Base-by-base conservation (phyloP, 1,139 yeast genomes). In the Pichia sp. region DNA sequence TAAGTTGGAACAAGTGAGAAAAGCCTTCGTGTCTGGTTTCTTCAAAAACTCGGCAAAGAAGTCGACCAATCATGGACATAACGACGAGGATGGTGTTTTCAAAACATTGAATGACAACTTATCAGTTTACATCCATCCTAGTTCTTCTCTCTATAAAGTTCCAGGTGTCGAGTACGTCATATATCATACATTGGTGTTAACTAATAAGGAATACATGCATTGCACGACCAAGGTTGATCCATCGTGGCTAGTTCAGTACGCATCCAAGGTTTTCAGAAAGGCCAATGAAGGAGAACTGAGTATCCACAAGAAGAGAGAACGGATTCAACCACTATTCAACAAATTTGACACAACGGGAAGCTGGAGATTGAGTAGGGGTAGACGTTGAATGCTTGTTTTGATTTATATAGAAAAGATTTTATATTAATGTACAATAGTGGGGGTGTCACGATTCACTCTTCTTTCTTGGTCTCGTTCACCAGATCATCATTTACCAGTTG, bases 171-270 rank as follows among this genome's bases (percentile, higher is more conserved):
- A 58, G n/a, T 55, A 56, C 39, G 93, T 87, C 35, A 65, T 91
- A 3, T 91, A 87, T 53, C 94, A 88, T 53, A 80, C 93, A 6
- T 64, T 91, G 38, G 64, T 88, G 31, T 65, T 85, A 50, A 91
- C 97, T 0, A 71, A 86, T 5, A 77, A 77, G 52, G 97, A 88
- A 63, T 91, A 87, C 56, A 86, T 91, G 96, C 93, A 86, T 41
- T 82, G 86, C 49, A 83, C 79, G 8, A 80, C 94, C 0, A 67
- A 73, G 5, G 78, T 91, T 35, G 93, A 86, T 39, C 88, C 96
- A 0, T 67, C 67, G 45, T 88, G 97, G 96, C 64, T 91, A 29
- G 67, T 80, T 7, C 87, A 83, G 49, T 71, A 76, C 27, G 97
- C 97, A 2, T 96, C 98, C 1, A 76, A 77, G 35, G 88, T 80